Percentiles rank a stretch among this genome's conserved stretches.
These are phyloP conservation scores for Aspergillus sp. DNA, from an alignment of 2,329 filamentous ascomycete genomes.

Conservation along the genomic window DNA sequence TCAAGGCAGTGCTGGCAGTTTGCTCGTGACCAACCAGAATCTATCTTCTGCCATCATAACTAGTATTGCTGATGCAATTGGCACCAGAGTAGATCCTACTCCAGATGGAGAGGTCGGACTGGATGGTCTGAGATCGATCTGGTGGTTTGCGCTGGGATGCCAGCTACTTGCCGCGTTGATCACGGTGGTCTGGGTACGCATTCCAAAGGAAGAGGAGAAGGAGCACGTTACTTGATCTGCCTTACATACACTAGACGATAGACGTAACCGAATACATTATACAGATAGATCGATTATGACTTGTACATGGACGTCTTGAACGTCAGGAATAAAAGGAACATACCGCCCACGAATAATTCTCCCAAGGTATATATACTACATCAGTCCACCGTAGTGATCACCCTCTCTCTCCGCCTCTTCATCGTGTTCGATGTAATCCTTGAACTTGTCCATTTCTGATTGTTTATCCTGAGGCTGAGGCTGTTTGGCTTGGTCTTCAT, in stretches of 20 bases:
- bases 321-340: too few relatives aligned
- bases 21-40: slow-evolving; percentile 46
- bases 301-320: too few relatives aligned
- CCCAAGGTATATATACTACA: too few relatives aligned
- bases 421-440: too few relatives aligned
- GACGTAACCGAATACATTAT: too few relatives aligned
- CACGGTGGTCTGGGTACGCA: slow-evolving; percentile 35
- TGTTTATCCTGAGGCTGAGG: too few relatives aligned
- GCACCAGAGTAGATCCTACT: slow-evolving; percentile 18
- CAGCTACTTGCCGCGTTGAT: slow-evolving; percentile 30
- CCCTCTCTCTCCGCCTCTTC: too few relatives aligned
- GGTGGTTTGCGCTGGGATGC: slow-evolving; percentile 39
- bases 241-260: neutral
- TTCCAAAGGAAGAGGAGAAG: slow-evolving; percentile 39
- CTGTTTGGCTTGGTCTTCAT: too few relatives aligned
- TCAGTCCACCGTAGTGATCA: too few relatives aligned
- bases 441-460: too few relatives aligned
- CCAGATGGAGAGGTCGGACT: slow-evolving; percentile 22
- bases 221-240: slow-evolving; percentile 22
- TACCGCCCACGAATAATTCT: too few relatives aligned
- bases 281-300: too few relatives aligned
- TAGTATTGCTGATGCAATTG: slow-evolving; percentile 34
- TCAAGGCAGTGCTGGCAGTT: slow-evolving; percentile 42
- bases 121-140: slow-evolving; percentile 33
- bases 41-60: slow-evolving; percentile 40